Conservation (phyloP, 2,329 filamentous ascomycete genomes). For the Ascochyta fabae region DNA sequence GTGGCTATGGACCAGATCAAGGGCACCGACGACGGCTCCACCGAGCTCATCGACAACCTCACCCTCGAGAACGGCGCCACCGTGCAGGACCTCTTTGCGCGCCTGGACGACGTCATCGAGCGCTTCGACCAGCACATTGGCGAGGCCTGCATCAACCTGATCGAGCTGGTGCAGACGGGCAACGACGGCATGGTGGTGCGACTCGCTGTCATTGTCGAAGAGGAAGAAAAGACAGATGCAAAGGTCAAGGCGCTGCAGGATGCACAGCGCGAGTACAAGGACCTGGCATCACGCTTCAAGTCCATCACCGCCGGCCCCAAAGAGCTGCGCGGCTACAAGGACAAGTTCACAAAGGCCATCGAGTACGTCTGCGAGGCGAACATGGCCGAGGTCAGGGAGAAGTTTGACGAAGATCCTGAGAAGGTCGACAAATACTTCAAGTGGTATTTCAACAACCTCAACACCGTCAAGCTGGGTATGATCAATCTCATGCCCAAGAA, state of each 20-base stretch:
- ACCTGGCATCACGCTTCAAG: conserved; percentile 91
- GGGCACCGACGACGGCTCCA: conserved; percentile 80
- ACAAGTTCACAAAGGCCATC: conserved; percentile 87
- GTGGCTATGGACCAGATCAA: conserved; percentile 97
- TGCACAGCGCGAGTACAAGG: conserved; percentile 92
- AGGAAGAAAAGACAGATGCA: conserved; percentile 95
- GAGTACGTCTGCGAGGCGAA: conserved; percentile 74
- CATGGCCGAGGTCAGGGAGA: conserved; percentile 72
- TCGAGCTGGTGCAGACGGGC: conserved; percentile 82
- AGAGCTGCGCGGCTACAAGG: conserved; percentile 92
- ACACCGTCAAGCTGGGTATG: conserved; percentile 94
- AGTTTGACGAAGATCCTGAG: conserved; percentile 83
- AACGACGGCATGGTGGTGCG: conserved; percentile 91
- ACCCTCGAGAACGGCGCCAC: conserved; percentile 72
- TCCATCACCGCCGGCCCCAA: conserved; percentile 94
- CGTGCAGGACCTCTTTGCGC: conserved; percentile 85
- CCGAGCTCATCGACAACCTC: conserved; percentile 84
- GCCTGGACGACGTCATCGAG: conserved; percentile 84
- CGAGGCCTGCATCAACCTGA: conserved; percentile 85
- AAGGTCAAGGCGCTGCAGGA: conserved; percentile 90
- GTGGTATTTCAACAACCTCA: conserved; percentile 98
- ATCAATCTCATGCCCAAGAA: conserved; percentile 89
- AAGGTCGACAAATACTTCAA: conserved; percentile 85
- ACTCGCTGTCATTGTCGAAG: conserved; percentile 88
- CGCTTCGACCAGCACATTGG: conserved; percentile 97